phyloP scores from a whole-genome alignment of 169 alveolate species.

The Eimeria falciformis region DNA sequence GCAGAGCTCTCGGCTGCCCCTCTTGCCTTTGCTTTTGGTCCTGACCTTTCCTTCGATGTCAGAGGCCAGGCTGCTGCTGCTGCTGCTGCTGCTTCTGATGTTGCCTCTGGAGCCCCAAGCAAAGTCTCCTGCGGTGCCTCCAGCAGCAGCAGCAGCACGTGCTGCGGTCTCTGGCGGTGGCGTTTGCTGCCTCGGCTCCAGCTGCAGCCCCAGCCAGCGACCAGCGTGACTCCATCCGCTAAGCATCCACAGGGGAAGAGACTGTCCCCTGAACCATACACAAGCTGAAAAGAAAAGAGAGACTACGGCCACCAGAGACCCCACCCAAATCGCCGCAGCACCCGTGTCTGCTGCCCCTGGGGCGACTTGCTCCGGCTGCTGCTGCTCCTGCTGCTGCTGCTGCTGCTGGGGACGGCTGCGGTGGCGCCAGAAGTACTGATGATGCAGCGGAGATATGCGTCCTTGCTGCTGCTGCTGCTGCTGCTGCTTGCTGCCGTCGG shows the following conservation, averaged over 20 bases:
- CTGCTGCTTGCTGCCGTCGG: slow-evolving; percentile 39
- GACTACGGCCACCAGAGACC: slow-evolving; percentile 7
- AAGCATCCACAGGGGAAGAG: not conserved
- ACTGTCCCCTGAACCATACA: not conserved
- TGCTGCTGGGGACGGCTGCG: slow-evolving; percentile 34
- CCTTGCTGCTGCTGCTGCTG: slow-evolving; percentile 62
- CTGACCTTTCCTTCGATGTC: not conserved
- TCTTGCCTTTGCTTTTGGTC: not conserved
- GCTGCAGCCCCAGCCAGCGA: slow-evolving; percentile 26
- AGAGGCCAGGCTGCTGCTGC: not conserved
- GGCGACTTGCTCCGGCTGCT: slow-evolving; percentile 35
- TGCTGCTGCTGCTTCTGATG: slow-evolving; percentile 63
- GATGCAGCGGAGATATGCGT: slow-evolving; percentile 7
- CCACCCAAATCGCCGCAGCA: not conserved
- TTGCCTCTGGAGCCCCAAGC: slow-evolving; percentile 24
- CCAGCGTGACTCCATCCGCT: slow-evolving; percentile 6
- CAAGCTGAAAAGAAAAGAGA: not conserved
- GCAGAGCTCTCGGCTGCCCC: not conserved
- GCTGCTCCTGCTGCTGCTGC: not conserved
- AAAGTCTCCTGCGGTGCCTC: slow-evolving; percentile 1
- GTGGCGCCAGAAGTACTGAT: slow-evolving; percentile 35
- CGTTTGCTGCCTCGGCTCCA: slow-evolving; percentile 35
- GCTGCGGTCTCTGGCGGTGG: not conserved
- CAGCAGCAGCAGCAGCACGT: slow-evolving; percentile 30
- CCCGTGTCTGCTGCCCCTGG: not conserved